A percentile compares a stretch with the other conserved stretches of the same genome.
phyloP scores from a whole-genome alignment of 768 basidiomycete species.

The Naematelia aurantialba region DNA sequence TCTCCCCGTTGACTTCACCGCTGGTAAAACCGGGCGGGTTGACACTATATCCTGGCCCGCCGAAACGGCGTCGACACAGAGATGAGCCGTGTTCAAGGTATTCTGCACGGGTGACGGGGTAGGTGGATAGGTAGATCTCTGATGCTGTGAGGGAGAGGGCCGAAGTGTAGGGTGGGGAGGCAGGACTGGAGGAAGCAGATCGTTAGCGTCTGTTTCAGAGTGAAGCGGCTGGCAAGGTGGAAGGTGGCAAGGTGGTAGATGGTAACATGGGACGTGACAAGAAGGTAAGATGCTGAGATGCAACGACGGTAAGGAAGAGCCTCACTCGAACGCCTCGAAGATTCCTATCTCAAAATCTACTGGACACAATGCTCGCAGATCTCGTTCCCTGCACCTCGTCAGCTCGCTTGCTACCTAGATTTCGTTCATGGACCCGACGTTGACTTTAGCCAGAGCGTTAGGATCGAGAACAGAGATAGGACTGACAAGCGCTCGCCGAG shows the following conservation, averaged over 20 bases:
- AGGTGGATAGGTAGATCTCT: constrained; percentile 56
- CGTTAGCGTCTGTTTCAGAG: constrained; percentile 1
- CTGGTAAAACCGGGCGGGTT: constrained; percentile 33
- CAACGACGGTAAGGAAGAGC: constrained; percentile 16
- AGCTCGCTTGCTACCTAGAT: background rate
- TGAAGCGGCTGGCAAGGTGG: too few relatives aligned
- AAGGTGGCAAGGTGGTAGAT: constrained; percentile 2
- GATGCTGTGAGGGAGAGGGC: constrained; percentile 57
- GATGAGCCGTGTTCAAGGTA: constrained; percentile 78
- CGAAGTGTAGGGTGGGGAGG: constrained; percentile 37
- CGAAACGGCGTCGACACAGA: constrained; percentile 71
- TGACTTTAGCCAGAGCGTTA: constrained; percentile 15
- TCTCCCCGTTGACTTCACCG: constrained; percentile 21
- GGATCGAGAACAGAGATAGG: background rate
- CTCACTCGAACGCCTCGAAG: constrained; percentile 71
- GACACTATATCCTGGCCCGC: constrained; percentile 36
- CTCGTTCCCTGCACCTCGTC: constrained; percentile 57
- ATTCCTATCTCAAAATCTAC: constrained; percentile 70
- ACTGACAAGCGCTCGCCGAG: constrained; percentile 73
- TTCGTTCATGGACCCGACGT: background rate
- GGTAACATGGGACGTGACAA: background rate
- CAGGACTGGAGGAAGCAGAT: constrained; percentile 22
- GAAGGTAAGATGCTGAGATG: background rate
- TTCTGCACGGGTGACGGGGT: constrained; percentile 70
- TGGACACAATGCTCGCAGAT: constrained; percentile 77